Base-by-base conservation (phyloP, 805 yeast genomes). In the Yarrowia osloensis region DNA sequence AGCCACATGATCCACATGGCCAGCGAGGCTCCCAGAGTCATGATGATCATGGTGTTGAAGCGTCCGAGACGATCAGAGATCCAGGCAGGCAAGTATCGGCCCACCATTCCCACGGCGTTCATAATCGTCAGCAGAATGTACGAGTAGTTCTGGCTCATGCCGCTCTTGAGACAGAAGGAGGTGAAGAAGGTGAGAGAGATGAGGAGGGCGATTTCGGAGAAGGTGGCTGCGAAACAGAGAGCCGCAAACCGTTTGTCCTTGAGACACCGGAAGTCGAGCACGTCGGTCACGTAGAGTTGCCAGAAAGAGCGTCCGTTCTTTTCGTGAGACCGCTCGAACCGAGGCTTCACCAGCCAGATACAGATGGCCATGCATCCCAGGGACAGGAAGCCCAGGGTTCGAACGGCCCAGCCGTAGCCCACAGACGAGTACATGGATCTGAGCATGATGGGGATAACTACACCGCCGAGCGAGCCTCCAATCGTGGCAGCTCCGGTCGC, bases 391-490 rank as follows among this genome's bases (percentile, higher is more conserved):
- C 84, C 85, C 28, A 86, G 70, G 4, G 81, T 80, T 71, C 90
- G 76, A 49, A 86, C 79, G 0, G 89, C 87, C 89, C 90, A 86
- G 9, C 78, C 75, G 70, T 81, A 86, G 0, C 89, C 89, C 31
- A 84, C 82, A 61, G 78, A 77, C 1, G 72, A 73, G 70, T 84
- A 86, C 31, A 86, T 73, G 35, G 78, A 77, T 69, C 85, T 80
- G 69, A 86, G 78, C 75, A 85, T 80, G 62, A 85, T 75, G 3
- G 89, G 87, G 76, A 86, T 82, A 12, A 81, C 70, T 67, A 84
- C 77, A 47, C 88, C 88, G 24, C 88, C 88, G 21, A 85, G 66
- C 4, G 86, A 82, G 1, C 87, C 88, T 21, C 88, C 87, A 67
- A 81, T 77, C 2, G 84, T 81, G 0, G 86, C 84, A 0, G 81